Percentiles rank a stretch among this genome's conserved stretches.
These are phyloP conservation scores for Lepiota venenata DNA, from an alignment of 768 basidiomycete species.

Conservation along the genomic window DNA sequence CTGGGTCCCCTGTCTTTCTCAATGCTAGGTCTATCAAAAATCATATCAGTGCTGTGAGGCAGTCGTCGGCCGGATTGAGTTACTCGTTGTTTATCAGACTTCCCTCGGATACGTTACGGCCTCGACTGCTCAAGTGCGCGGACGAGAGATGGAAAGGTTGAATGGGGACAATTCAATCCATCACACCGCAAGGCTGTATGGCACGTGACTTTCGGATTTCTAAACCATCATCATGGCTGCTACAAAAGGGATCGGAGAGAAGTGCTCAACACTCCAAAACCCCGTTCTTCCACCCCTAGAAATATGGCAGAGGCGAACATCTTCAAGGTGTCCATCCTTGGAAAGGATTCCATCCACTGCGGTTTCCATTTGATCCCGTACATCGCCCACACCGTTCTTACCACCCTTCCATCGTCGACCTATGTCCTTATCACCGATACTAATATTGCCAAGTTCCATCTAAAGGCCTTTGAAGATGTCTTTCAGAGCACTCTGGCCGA, in stretches of 20 bases:
- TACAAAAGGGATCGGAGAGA: slow-evolving; percentile 12
- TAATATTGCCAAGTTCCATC: slow-evolving; percentile 80
- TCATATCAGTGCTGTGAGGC: not conserved
- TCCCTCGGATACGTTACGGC: not conserved
- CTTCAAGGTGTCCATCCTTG: slow-evolving; percentile 79
- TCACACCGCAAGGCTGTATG: no score
- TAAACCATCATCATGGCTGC: slow-evolving; percentile 9
- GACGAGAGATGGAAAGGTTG: not conserved
- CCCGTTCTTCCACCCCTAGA: not conserved
- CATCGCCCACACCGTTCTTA: slow-evolving; percentile 72
- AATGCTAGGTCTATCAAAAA: not conserved
- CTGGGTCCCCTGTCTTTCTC: slow-evolving; percentile 3
- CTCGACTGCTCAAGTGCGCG: not conserved
- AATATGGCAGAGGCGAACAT: slow-evolving; percentile 46
- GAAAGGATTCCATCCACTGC: slow-evolving; percentile 85
- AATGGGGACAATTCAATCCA: no score
- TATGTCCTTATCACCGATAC: slow-evolving; percentile 95
- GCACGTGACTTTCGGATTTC: slow-evolving; percentile 8
- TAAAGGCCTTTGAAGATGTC: slow-evolving; percentile 60
- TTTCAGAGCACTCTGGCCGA: slow-evolving; percentile 47
- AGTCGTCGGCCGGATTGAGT: not conserved
- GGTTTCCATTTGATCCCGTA: slow-evolving; percentile 92
- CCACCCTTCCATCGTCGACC: slow-evolving; percentile 70
- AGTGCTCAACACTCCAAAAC: slow-evolving; percentile 8
- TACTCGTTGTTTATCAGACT: slow-evolving; percentile 8